phyloP scores from a whole-genome alignment of 495 filamentous ascomycete species.

The Clavariopsis aquatica region DNA sequence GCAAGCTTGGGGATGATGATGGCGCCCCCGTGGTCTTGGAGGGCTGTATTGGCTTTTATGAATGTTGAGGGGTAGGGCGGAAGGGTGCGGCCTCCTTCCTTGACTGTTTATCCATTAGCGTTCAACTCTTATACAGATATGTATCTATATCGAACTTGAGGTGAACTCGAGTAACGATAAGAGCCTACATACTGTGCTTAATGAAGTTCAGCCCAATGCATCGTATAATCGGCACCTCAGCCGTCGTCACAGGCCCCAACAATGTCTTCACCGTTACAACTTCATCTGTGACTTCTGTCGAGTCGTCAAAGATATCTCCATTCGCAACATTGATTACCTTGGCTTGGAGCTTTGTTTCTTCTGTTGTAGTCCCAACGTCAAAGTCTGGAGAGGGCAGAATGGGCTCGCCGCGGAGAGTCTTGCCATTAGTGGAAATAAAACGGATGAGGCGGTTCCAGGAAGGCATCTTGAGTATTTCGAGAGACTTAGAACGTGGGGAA shows the following conservation, averaged over 20 bases:
- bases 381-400: slow-evolving; percentile 48
- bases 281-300: slow-evolving; percentile 39
- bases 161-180: neutral
- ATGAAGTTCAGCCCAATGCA: slow-evolving; percentile 45
- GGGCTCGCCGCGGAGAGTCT: slow-evolving; percentile 52
- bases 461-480: slow-evolving; percentile 11
- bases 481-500: neutral
- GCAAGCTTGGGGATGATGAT: slow-evolving; percentile 53
- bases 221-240: slow-evolving; percentile 41
- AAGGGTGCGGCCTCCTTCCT: slow-evolving; percentile 52
- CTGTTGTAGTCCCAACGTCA: slow-evolving; percentile 48
- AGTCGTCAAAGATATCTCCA: slow-evolving; percentile 48
- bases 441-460: slow-evolving; percentile 54
- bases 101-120: slow-evolving; percentile 43
- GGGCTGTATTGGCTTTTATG: slow-evolving; percentile 52
- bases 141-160: neutral
- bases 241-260: slow-evolving; percentile 38
- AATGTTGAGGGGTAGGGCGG: slow-evolving; percentile 55
- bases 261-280: slow-evolving; percentile 40
- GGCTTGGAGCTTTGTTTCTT: slow-evolving; percentile 45
- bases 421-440: slow-evolving; percentile 52
- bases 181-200: slow-evolving; percentile 40
- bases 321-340: slow-evolving; percentile 44
- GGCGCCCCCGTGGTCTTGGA: slow-evolving; percentile 48
- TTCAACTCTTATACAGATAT: neutral